Percentiles rank a stretch among this genome's conserved stretches.
These are phyloP conservation scores for Ambrosiella beaveri DNA, from an alignment of 2,329 filamentous ascomycete species.

Conservation along the genomic window DNA sequence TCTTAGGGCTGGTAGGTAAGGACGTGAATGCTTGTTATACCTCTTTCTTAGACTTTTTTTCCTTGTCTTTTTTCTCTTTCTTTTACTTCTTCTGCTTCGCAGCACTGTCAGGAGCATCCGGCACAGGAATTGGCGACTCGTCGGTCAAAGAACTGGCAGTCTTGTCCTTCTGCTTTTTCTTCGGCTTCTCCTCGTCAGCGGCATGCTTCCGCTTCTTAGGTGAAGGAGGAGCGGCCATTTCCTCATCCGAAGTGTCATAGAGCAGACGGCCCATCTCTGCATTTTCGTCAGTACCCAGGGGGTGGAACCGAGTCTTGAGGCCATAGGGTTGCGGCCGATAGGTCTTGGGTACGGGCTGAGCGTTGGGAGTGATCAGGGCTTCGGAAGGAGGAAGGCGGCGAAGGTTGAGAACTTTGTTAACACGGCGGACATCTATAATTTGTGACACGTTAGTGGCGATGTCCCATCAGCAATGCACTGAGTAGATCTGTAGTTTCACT, in stretches of 20 bases:
- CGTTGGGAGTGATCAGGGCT: slow-evolving; percentile 1
- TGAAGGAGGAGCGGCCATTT: slow-evolving; percentile 1
- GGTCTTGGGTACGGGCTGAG: slow-evolving; percentile 19
- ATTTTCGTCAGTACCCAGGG: slow-evolving; percentile 42
- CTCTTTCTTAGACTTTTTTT: slow-evolving; percentile 11
- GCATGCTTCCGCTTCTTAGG: slow-evolving; percentile 13
- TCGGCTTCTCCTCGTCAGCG: slow-evolving; percentile 5
- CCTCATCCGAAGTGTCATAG: slow-evolving; percentile 11
- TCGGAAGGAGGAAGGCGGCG: slow-evolving; percentile 7
- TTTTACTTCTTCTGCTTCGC: slow-evolving; percentile 5
- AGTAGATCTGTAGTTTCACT: not conserved
- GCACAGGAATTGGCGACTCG: not conserved
- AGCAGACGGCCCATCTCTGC: slow-evolving; percentile 16
- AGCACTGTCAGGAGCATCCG: not conserved
- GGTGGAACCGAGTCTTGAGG: slow-evolving; percentile 48
- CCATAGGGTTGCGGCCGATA: slow-evolving; percentile 49
- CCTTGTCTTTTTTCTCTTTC: not conserved
- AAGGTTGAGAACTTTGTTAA: slow-evolving; percentile 9
- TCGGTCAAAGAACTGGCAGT: not conserved
- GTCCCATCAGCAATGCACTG: not conserved
- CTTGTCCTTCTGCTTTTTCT: slow-evolving; percentile 13
- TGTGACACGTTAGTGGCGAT: not conserved
- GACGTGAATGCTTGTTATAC: not conserved
- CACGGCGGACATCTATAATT: slow-evolving; percentile 6
- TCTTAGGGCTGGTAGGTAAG: too few relatives aligned